Conservation (phyloP, 257 asterid genomes). For the Solanum neorickii region DNA sequence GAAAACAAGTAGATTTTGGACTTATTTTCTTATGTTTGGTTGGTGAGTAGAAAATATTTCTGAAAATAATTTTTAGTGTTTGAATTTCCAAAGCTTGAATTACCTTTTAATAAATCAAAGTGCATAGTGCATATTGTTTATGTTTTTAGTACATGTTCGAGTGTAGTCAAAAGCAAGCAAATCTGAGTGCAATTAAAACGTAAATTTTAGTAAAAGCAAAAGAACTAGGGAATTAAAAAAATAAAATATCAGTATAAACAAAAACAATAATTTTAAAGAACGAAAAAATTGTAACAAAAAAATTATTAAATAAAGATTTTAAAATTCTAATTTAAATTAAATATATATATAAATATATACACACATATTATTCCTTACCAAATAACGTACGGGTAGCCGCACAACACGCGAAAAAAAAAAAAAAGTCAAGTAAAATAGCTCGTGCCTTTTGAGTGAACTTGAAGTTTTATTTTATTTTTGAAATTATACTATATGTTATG, state of each 20-base stretch:
- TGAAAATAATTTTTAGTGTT: too few species aligned
- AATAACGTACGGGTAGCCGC: not conserved
- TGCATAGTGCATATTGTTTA: not conserved
- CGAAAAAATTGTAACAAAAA: not conserved
- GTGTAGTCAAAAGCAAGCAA: not conserved
- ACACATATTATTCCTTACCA: not conserved
- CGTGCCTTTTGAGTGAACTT: not conserved
- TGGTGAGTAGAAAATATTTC: too few species aligned
- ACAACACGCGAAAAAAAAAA: not conserved
- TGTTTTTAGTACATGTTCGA: not conserved
- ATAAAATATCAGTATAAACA: not conserved
- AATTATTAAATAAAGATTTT: not conserved
- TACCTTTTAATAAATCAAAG: not conserved
- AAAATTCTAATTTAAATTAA: not conserved
- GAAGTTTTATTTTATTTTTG: not conserved
- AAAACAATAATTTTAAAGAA: not conserved
- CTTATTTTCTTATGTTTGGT: too few species aligned
- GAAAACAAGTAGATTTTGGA: too few species aligned
- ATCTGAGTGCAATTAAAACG: not conserved
- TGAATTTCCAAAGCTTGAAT: not conserved
- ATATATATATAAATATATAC: too few species aligned
- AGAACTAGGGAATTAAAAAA: not conserved
- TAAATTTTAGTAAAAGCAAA: not conserved
- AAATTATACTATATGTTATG: not conserved
- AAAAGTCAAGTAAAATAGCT: not conserved